Base-by-base conservation (phyloP, 164 flowering plant genomes). In the Aristolochia fimbriata region DNA sequence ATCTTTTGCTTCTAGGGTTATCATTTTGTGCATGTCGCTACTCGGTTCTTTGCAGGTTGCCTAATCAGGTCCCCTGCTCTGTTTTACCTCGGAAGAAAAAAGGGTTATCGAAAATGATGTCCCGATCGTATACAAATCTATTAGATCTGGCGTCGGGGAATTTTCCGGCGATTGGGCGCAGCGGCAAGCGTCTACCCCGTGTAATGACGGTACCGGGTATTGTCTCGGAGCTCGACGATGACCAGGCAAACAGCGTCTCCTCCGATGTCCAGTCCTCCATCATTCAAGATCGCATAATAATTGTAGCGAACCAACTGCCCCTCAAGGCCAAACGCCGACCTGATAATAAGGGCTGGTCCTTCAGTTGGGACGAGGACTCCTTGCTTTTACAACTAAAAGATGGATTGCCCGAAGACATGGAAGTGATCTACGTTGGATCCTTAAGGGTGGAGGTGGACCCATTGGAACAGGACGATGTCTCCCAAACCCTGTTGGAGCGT, bases 281-380 rank as follows among this genome's bases (percentile, higher is more conserved):
- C 11, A 62, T 59, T 54, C 84, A 80, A 50, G 93, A 86, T 50
- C 81, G 87, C 46, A 72, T 82, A 12, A 86, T 86, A 47, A 82
- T 86, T 27, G 93, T 86, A 1, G 87, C 84, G 1, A 84, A 86
- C 70, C 89, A 84, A 71, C 76, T 86, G 0, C 93, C 93, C 2
- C 76, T 86, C 17, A 81, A 77, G 64, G 85, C 89, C 3, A 79
- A 76, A 70, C 72, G 84, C 30, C 72, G 84, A 13, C 80, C 80
- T 0, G 87, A 86, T 66, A 80, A 78, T 49, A 81, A 72, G 62
- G 84, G 87, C 6, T 86, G 93, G 87, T 73, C 78, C 47, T 86
- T 86, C 69, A 82, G 89, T 61, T 86, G 93, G 93, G 86, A 86
- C 43, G 89, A 86, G 61, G 89, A 86, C 50, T 82, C 89, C 0